Base-by-base conservation (phyloP, 2,329 filamentous ascomycete species). In the Ascochyta fabae region DNA sequence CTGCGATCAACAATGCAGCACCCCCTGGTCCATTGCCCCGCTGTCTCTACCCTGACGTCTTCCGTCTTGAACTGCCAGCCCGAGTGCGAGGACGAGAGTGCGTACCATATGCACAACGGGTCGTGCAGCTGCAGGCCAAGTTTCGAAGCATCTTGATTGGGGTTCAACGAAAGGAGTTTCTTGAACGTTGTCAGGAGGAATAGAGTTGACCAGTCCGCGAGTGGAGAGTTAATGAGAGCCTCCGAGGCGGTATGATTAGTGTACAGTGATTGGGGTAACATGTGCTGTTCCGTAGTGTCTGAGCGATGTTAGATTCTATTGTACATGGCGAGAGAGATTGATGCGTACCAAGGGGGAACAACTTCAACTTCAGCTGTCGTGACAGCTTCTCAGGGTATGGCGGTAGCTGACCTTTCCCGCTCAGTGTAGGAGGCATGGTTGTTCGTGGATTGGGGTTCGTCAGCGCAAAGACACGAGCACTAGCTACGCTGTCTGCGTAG, bases 1-100 rank as follows among this genome's bases (percentile, higher is more conserved):
- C 95, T 84, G 33, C 86, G 83, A 79, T 99, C 95, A 36, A 92
- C 81, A 29, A 98, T 83, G 70, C 92, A 93, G 88, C 95, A 93
- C 1, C 95, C 94, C 53, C 91, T 83, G 41, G 93, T 96, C 95
- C 95, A 99, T 79, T 98, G 95, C 1, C 94, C 95, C 2, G 85
- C 80, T 0, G 92, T 96, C 78, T 99, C 95, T 36, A 99, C 81
- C 19, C 95, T 84, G 52, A 99, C 88, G 73, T 99, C 95, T 75
- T 96, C 70, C n/a, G 68, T 61, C 16, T 66, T 68, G 47, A 79
- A 71, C 23, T 71, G 59, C 78, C 78, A 80, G 0, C 46, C 52
- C 0, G 58, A 13, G 22, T 68, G 56, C 1, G 38, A 33, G 1
- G 65, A 13, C 1, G 60, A 60, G 1, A 76, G 47, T 5, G 64